These are phyloP conservation scores for Naegleria lovaniensis DNA, from an alignment of 208 protist genomes.

Conservation along the genomic window DNA sequence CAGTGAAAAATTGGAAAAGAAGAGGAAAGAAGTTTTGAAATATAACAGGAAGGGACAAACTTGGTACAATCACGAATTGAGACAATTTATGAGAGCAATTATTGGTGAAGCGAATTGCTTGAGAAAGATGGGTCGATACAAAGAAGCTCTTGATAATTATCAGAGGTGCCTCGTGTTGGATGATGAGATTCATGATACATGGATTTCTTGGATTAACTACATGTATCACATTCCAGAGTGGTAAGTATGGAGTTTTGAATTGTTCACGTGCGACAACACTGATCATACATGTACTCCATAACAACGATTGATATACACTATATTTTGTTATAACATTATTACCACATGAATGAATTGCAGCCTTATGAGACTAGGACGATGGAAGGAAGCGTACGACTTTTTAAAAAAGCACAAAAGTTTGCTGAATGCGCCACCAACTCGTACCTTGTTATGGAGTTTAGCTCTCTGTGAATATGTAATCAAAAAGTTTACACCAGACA, in stretches of 20 bases:
- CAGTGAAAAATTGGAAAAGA: not conserved
- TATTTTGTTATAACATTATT: too few species aligned
- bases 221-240: not conserved
- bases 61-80: not conserved
- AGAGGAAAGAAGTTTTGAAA: not conserved
- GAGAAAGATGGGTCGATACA: not conserved
- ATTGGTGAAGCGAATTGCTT: conserved; percentile 9
- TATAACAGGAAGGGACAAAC: not conserved
- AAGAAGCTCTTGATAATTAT: not conserved
- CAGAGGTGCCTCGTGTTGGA: not conserved
- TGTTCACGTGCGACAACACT: too few species aligned
- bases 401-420: not conserved
- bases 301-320: too few species aligned
- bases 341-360: too few species aligned
- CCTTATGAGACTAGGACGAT: not conserved
- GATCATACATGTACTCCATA: too few species aligned
- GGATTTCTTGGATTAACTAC: not conserved
- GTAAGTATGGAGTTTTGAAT: too few species aligned
- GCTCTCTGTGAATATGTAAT: conserved; percentile 5
- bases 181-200: not conserved
- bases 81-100: not conserved
- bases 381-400: not conserved
- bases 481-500: not conserved
- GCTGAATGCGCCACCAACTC: too few species aligned
- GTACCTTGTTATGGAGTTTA: not conserved